Conservation (phyloP, 1,284 basidiomycete genomes). For the Pascua guehoae region DNA sequence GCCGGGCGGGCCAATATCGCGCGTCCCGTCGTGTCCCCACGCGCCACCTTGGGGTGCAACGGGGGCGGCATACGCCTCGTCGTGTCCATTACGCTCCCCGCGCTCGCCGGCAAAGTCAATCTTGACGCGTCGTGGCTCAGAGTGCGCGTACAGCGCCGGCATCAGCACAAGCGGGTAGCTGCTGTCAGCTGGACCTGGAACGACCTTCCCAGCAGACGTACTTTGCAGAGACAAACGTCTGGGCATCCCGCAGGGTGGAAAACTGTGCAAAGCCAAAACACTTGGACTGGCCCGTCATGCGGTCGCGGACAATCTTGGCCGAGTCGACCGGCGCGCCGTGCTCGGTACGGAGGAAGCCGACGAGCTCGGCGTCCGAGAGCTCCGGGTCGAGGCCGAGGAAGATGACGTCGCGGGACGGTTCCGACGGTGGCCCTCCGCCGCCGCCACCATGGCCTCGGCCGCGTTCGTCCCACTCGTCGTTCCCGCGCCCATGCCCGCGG, state of each 20-base stretch:
- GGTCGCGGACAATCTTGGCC: conserved; percentile 82
- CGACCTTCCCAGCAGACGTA: conserved; percentile 16
- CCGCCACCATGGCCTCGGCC: background rate
- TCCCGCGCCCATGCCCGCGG: conserved; percentile 1
- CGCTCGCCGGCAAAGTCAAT: conserved; percentile 71
- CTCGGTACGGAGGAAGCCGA: conserved; percentile 59
- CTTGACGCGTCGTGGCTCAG: conserved; percentile 65
- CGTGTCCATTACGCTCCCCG: background rate
- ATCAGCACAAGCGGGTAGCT: conserved; percentile 75
- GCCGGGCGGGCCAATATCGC: conserved; percentile 66
- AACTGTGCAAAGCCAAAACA: conserved; percentile 94
- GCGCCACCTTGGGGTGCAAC: conserved; percentile 56
- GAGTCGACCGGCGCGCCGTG: conserved; percentile 51
- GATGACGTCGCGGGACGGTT: conserved; percentile 62
- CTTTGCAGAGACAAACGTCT: conserved; percentile 78
- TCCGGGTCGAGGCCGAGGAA: conserved; percentile 85
- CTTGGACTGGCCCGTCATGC: conserved; percentile 83
- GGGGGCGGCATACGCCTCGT: background rate
- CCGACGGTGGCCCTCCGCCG: conserved; percentile 20
- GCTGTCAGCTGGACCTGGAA: conserved; percentile 12
- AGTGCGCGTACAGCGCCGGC: conserved; percentile 57
- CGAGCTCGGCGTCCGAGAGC: conserved; percentile 84
- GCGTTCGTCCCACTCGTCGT: conserved; percentile 24
- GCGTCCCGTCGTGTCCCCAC: conserved; percentile 73
- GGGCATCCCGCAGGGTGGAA: conserved; percentile 71